These are phyloP conservation scores for Neofusicoccum laricinum DNA, from an alignment of 2,329 filamentous ascomycete species.

Conservation along the genomic window DNA sequence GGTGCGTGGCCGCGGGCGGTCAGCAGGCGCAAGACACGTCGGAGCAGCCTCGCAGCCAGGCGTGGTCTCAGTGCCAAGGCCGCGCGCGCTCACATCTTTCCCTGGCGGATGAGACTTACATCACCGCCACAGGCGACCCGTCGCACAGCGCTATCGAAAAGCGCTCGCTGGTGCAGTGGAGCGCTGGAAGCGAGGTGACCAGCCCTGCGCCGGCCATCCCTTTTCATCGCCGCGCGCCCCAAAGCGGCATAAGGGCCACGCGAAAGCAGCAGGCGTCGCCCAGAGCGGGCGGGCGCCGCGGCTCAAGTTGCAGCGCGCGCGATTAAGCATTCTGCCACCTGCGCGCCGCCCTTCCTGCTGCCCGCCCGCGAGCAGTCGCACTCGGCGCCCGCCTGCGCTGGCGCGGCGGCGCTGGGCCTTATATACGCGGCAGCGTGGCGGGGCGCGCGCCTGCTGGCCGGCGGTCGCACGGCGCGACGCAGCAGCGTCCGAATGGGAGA, in stretches of 20 bases:
- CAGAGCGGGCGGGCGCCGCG: conserved; percentile 2
- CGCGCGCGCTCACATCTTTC: not conserved
- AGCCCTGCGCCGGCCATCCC: conserved; percentile 11
- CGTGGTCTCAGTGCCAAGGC: conserved; percentile 5
- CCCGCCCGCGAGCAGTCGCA: not conserved
- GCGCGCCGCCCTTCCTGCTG: not conserved
- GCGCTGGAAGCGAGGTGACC: conserved; percentile 14
- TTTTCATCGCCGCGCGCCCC: conserved; percentile 7
- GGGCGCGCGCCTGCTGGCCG: not conserved
- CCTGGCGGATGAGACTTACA: conserved; percentile 13
- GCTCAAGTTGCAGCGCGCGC: conserved; percentile 4
- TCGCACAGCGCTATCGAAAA: conserved; percentile 18
- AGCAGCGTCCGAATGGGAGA: conserved; percentile 5
- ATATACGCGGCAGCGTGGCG: not conserved
- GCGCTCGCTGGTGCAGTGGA: conserved; percentile 7
- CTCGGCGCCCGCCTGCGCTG: not conserved
- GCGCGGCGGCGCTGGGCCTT: too few species aligned
- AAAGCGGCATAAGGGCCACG: conserved; percentile 11
- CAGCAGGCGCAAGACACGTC: not conserved
- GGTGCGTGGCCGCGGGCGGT: not conserved
- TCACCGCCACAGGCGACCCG: conserved; percentile 14
- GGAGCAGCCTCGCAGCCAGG: not conserved
- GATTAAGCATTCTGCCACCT: conserved; percentile 3
- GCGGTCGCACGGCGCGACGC: conserved; percentile 5
- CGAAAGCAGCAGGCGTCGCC: conserved; percentile 13